A percentile compares a stretch with the other conserved stretches of the same genome.
phyloP scores from a whole-genome alignment of 805 yeast species.

The Starmerella davenportii region DNA sequence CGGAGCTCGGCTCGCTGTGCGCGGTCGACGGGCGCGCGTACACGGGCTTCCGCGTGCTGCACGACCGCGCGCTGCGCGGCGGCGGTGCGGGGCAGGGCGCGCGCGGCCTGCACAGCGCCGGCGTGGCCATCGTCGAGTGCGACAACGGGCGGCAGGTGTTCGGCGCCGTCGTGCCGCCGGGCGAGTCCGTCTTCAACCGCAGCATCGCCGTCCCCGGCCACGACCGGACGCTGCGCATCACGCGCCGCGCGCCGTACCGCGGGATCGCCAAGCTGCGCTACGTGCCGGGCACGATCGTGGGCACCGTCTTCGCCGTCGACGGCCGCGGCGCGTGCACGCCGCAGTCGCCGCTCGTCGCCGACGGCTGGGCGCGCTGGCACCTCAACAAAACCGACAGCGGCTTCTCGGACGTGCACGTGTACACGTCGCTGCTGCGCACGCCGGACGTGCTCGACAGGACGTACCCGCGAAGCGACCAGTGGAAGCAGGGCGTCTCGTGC shows the following conservation, averaged over 20 bases:
- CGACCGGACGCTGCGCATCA: conserved; percentile 1
- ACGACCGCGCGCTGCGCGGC: conserved; percentile 1
- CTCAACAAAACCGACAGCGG: not conserved
- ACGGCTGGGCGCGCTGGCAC: conserved; percentile 1
- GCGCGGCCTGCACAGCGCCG: not conserved
- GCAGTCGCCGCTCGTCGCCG: conserved; percentile 6
- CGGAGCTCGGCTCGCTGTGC: conserved; percentile 3
- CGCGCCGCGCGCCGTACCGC: conserved; percentile 1
- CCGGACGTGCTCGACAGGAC: conserved; percentile 10
- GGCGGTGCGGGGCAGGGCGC: not conserved
- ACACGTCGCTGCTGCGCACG: conserved; percentile 6
- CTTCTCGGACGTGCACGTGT: not conserved
- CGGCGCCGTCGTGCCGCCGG: not conserved
- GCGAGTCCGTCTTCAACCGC: conserved; percentile 4
- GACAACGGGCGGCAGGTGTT: conserved; percentile 1
- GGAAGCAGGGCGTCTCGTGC: conserved; percentile 1
- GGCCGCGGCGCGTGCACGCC: conserved; percentile 2
- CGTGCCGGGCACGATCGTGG: conserved; percentile 8
- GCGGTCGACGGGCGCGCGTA: conserved; percentile 5
- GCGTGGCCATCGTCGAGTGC: conserved; percentile 4
- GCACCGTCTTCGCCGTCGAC: conserved; percentile 2
- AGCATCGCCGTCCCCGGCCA: not conserved
- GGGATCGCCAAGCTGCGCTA: not conserved
- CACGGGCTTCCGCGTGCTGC: conserved; percentile 6
- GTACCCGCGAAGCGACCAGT: conserved; percentile 2